Evolutionary conservation across 148 eudicot genomes (phyloP).

Genomic region (Rheum nobile): DNA sequence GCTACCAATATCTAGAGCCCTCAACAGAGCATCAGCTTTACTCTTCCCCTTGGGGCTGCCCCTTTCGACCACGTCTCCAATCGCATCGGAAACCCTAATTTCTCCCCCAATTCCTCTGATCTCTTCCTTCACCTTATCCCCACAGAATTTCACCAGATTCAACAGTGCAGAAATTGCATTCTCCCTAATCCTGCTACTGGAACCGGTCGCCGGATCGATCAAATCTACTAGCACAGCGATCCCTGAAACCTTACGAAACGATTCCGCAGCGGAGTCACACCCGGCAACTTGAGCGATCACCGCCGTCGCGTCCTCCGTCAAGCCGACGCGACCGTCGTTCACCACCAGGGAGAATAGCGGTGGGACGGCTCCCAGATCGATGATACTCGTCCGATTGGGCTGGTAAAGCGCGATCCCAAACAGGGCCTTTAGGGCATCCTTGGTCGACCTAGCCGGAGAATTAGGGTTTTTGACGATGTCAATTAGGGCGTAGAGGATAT

Average conservation of each 20-base stretch:
- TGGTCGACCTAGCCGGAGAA: constrained; percentile 34
- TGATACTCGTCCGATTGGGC: constrained; percentile 32
- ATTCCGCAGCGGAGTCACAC: constrained; percentile 40
- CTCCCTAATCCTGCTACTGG: constrained; percentile 31
- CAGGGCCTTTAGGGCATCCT: constrained; percentile 61
- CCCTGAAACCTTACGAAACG: constrained; percentile 43
- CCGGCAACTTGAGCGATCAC: constrained; percentile 80
- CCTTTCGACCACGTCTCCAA: constrained; percentile 40
- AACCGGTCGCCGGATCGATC: constrained; percentile 48
- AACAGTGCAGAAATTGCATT: constrained; percentile 47
- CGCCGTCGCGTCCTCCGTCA: constrained; percentile 77
- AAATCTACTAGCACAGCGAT: constrained; percentile 52
- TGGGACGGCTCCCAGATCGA: constrained; percentile 51
- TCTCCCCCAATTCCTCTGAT: constrained; percentile 24
- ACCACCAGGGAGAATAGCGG: constrained; percentile 44
- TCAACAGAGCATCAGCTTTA: constrained; percentile 52
- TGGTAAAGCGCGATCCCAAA: constrained; percentile 53
- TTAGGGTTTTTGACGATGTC: constrained; percentile 34
- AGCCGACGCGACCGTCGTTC: constrained; percentile 46
- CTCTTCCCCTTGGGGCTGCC: constrained; percentile 65
- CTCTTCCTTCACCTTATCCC: constrained; percentile 16
- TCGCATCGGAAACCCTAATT: constrained; percentile 38
- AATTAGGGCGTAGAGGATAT: constrained; percentile 48
- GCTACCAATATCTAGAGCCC: constrained; percentile 27
- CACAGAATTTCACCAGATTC: constrained; percentile 40